Percentiles rank a stretch among this genome's conserved stretches.
phyloP scores from a whole-genome alignment of 2,329 filamentous ascomycete genomes.

The Colletotrichum tropicale region DNA sequence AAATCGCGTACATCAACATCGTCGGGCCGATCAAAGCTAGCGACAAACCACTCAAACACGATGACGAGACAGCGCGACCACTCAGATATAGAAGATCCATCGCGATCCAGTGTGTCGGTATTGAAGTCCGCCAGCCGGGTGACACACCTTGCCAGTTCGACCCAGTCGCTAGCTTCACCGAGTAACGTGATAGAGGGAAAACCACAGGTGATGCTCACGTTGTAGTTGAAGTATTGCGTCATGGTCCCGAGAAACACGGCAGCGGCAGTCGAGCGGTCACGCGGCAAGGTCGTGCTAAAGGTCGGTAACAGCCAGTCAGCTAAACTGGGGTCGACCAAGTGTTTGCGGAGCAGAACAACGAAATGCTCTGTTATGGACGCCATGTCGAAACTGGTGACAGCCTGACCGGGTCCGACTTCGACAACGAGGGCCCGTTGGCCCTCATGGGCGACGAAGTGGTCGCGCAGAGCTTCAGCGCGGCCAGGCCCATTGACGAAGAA shows the following conservation, averaged over 20 bases:
- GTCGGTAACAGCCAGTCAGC: neutral
- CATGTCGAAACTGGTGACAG: neutral
- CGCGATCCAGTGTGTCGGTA: neutral
- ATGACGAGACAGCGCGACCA: neutral
- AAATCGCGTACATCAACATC: neutral
- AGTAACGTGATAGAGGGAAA: neutral
- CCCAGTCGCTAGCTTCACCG: neutral
- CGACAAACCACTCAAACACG: conserved; percentile 16
- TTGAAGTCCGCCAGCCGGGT: neutral
- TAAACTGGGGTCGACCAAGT: neutral
- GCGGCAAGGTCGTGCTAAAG: neutral
- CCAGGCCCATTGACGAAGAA: neutral
- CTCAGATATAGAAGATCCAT: neutral
- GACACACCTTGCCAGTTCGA: neutral
- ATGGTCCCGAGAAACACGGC: neutral
- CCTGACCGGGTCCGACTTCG: neutral
- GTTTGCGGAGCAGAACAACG: neutral
- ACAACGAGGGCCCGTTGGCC: neutral
- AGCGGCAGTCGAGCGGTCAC: neutral
- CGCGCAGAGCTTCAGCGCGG: neutral
- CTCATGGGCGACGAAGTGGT: neutral
- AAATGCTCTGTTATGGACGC: neutral
- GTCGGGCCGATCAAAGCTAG: conserved; percentile 15
- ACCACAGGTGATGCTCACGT: neutral
- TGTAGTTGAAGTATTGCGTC: neutral